A percentile compares a stretch with the other conserved stretches of the same genome.
phyloP scores from a whole-genome alignment of 2,329 filamentous ascomycete species.

The Penicillium paneum region DNA sequence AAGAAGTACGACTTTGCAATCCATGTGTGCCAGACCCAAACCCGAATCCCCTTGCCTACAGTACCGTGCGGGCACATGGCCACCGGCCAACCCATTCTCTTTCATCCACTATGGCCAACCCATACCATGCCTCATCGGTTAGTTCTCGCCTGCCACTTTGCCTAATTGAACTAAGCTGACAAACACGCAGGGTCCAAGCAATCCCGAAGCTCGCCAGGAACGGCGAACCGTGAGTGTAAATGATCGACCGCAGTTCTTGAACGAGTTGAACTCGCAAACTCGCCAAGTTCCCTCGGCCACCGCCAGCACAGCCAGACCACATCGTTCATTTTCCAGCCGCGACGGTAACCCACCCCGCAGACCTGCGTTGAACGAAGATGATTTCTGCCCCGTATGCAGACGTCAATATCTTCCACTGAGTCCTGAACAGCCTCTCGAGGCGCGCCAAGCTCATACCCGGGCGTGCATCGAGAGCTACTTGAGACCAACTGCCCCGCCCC shows the following conservation, averaged over 20 bases:
- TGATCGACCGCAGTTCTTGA: conserved; percentile 19
- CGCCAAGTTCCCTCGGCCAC: neutral
- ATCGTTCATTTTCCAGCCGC: neutral
- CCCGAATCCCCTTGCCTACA: conserved; percentile 48
- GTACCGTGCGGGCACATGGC: conserved; percentile 21
- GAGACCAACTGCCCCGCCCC: conserved; percentile 16
- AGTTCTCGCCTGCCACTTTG: neutral
- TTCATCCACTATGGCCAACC: conserved; percentile 16
- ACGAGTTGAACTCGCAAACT: conserved; percentile 2
- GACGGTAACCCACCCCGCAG: conserved; percentile 2
- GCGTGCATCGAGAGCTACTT: conserved; percentile 43
- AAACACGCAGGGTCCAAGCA: conserved; percentile 1
- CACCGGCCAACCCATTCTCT: conserved; percentile 22
- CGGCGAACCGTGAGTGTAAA: conserved; percentile 29
- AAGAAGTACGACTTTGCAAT: conserved; percentile 68
- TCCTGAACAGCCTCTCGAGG: conserved; percentile 37
- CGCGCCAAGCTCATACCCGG: conserved; percentile 46
- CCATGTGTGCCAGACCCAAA: conserved; percentile 70
- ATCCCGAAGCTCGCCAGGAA: conserved; percentile 15
- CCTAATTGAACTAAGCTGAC: neutral
- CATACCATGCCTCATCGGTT: conserved; percentile 2
- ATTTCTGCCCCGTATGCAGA: conserved; percentile 49
- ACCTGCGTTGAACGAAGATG: conserved; percentile 37
- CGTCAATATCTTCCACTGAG: conserved; percentile 39
- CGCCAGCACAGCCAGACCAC: neutral